Evolutionary conservation across 129 eudicot species (phyloP).

Genomic region (Dittrichia graveolens): DNA sequence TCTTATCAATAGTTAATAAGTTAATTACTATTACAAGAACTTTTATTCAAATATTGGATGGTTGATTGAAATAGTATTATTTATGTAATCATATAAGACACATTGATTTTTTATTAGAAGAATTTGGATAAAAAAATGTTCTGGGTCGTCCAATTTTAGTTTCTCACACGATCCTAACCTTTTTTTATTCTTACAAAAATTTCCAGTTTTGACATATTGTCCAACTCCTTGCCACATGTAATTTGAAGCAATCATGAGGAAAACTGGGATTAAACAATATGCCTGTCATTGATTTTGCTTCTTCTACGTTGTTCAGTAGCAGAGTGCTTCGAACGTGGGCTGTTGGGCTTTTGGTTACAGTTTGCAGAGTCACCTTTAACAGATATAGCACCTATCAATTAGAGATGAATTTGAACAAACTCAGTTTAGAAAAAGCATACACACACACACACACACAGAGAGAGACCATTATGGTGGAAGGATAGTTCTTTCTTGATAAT

Average conservation of each 20-base stretch:
- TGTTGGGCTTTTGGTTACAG: constrained; percentile 72
- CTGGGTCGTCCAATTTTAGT: background rate
- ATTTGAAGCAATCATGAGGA: background rate
- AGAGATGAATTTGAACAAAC: background rate
- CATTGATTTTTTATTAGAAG: background rate
- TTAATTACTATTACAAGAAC: background rate
- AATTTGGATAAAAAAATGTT: background rate
- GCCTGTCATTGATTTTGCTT: constrained; percentile 98
- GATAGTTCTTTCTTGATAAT: constrained; percentile 66
- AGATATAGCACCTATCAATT: constrained; percentile 45
- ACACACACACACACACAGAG: constrained; percentile 13
- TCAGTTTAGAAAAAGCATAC: constrained; percentile 10
- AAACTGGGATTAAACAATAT: constrained; percentile 29
- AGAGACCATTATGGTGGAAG: constrained; percentile 58
- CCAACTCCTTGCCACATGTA: background rate
- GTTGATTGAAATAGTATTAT: background rate
- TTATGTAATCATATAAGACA: background rate
- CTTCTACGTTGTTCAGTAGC: constrained; percentile 99
- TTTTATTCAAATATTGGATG: background rate
- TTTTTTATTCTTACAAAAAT: background rate
- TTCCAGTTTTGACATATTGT: background rate
- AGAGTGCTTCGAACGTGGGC: constrained; percentile 94
- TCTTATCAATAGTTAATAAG: background rate
- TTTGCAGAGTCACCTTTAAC: constrained; percentile 55
- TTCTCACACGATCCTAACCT: background rate